Conservation (phyloP, 225 moss, liverwort and hornwort species). For the Thuidium tamariscinum region DNA sequence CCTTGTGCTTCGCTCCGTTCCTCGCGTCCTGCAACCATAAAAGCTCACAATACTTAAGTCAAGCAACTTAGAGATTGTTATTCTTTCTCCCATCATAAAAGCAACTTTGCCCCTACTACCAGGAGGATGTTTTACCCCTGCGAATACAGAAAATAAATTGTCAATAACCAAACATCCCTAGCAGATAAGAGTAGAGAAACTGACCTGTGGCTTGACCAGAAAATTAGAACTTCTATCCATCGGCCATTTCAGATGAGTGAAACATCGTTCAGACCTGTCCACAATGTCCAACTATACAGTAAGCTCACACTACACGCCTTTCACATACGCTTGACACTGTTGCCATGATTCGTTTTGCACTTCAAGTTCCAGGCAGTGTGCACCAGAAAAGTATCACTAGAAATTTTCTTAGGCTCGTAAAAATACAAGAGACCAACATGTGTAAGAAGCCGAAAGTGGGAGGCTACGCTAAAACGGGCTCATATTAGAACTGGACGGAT, state of each 20-base stretch:
- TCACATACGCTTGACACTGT: background rate
- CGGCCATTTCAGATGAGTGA: constrained; percentile 78
- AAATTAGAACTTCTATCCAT: constrained; percentile 60
- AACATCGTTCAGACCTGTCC: constrained; percentile 83
- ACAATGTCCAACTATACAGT: background rate
- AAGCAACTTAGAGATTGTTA: background rate
- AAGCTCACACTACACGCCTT: constrained; percentile 1
- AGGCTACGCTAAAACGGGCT: background rate
- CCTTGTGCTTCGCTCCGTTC: constrained; percentile 56
- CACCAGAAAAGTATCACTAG: background rate
- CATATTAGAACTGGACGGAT: background rate
- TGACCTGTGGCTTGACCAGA: constrained; percentile 36
- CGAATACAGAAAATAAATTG: background rate
- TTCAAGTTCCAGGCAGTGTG: background rate
- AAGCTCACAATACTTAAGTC: background rate
- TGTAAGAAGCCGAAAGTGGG: background rate
- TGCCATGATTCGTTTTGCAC: background rate
- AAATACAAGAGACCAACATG: background rate
- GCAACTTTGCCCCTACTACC: background rate
- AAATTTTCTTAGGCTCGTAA: background rate
- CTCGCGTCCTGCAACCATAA: background rate
- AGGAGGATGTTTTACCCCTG: background rate
- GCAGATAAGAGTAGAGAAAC: background rate
- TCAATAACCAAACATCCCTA: background rate
- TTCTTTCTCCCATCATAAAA: background rate